Evolutionary conservation across 2,329 filamentous ascomycete species (phyloP).

Genomic region (Alternaria viburni): DNA sequence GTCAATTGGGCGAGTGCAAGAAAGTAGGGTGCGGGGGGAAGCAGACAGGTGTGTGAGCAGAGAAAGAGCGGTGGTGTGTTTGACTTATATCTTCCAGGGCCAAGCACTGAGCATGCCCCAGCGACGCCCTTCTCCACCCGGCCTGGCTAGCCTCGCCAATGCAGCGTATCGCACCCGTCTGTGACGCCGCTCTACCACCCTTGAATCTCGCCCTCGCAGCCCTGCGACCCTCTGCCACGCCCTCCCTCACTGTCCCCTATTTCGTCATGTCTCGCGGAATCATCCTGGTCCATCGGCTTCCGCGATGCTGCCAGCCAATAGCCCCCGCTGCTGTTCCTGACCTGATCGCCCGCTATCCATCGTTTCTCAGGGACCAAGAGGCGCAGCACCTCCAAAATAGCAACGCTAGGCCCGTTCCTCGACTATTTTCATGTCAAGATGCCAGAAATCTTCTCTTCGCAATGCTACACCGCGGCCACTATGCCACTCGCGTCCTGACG

Average conservation of each 20-base stretch:
- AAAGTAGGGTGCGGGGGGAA: slow-evolving; percentile 23
- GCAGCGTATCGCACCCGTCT: slow-evolving; percentile 31
- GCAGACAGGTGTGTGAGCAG: slow-evolving; percentile 32
- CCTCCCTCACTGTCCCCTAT: slow-evolving; percentile 29
- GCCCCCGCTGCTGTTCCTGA: slow-evolving; percentile 33
- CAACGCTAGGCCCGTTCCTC: slow-evolving; percentile 32
- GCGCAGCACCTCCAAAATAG: slow-evolving; percentile 47
- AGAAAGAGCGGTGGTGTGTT: slow-evolving; percentile 46
- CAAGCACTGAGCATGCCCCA: slow-evolving; percentile 39
- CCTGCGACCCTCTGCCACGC: slow-evolving; percentile 4
- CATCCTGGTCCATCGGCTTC: slow-evolving; percentile 21
- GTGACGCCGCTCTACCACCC: slow-evolving; percentile 31
- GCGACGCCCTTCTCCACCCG: slow-evolving; percentile 32
- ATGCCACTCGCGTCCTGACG: slow-evolving; percentile 20
- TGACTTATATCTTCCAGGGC: slow-evolving; percentile 43
- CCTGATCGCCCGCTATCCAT: slow-evolving; percentile 41
- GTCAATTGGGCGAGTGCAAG: slow-evolving; percentile 19
- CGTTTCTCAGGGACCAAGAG: slow-evolving; percentile 30
- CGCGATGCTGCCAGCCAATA: slow-evolving; percentile 26
- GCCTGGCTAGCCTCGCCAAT: slow-evolving; percentile 36
- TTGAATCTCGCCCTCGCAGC: slow-evolving; percentile 29
- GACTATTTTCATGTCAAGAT: slow-evolving; percentile 18
- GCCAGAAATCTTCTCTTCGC: slow-evolving; percentile 19
- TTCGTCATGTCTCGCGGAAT: slow-evolving; percentile 34
- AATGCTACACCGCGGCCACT: slow-evolving; percentile 22